Base-by-base conservation (phyloP, 2,329 filamentous ascomycete species). In the Cladosporium sp. region DNA sequence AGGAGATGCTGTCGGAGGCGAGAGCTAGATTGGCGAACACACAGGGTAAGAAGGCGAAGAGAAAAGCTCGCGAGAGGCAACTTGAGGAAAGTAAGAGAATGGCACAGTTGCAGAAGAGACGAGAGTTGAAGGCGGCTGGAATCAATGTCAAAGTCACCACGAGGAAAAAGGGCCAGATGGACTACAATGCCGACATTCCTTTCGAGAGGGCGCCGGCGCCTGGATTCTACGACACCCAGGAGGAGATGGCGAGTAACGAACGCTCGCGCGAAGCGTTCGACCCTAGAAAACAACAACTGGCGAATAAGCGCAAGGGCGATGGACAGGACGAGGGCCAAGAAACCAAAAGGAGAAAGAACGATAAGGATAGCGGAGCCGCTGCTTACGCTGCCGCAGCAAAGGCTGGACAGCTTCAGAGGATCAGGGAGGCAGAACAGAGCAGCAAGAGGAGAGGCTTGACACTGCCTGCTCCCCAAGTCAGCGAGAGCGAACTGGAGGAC, bases 1-100 rank as follows among this genome's bases (percentile, higher is more conserved):
- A 99, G 83, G 95, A 99, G 80, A 99, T 99, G 95, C 81, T 99
- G 75, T 97, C 93, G 77, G 95, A 99, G 81, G 95, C 95, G 72
- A 92, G 95, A 76, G 95, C 95, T 65, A 92, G 95, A 81, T 83
- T 99, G 70, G 95, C 95, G 69, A 99, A 99, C 75, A 98, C 95
- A 12, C 95, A 98, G 80, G 95, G 95, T 77, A 99, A 99, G 82
- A 99, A 99, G 82, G 95, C 95, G 7, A 99, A 99, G 84, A 85
- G 95, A 72, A 99, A 99, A 84, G 95, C 95, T 38, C 88, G 95
- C 74, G 95, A 99, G 80, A 87, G 95, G 69, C 94, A 98, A 77
- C 86, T 99, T 72, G 95, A 99, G 77, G 94, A 98, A 81, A 97
- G 93, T 15, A 88, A 94, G 67, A 87, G 95, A 65, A 81, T 99